Base-by-base conservation (phyloP, 1,284 basidiomycete genomes). In the Fomitopsis schrenkii region DNA sequence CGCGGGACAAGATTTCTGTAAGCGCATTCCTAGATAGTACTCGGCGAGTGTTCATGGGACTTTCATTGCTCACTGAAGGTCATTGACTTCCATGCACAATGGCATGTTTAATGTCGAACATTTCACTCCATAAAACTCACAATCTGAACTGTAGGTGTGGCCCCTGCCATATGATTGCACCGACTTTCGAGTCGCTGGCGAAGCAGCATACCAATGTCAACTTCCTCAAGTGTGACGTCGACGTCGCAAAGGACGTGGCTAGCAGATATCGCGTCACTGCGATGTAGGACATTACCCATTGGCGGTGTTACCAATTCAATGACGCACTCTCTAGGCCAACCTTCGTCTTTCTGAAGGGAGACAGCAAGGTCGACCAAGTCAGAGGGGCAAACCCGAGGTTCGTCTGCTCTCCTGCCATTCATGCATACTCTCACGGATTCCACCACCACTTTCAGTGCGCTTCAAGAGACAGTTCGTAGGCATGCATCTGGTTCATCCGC, bases 71-170 rank as follows among this genome's bases (percentile, higher is more conserved):
- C 22, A 28, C 28, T 48, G 10, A 62, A 91, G 90, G 87, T 93
- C 59, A 91, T 93, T 64, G 91, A 93, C 74, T 93, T 93, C 68
- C 88, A 92, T 73, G 90, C 90, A 60, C 82, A 84, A 65, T 92
- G 90, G 90, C 89, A 66, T 66, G 75, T 15, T 19, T 12, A 22
- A 22, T n/a, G 17, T 15, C 30, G 30, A 19, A 46, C 19, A 8
- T 5, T 17, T 48, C 48, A 5, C 3, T 40, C 9, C 30, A 2
- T 15, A 36, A 4, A 22, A 19, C 28, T 36, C 30, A 53, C 30
- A 1, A 33, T 8, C 5, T 7, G n/a, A 8, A 33, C 15, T 26
- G 42, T 66, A 91, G 90, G 90, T 93, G 91, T 81, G 87, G 88
- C 3, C 90, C 90, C 40, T 93, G 91, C 71, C 89, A 90, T 72